Evolutionary conservation across 1,284 basidiomycete species (phyloP).

Genomic region (Ceratobasidium papillatum): DNA sequence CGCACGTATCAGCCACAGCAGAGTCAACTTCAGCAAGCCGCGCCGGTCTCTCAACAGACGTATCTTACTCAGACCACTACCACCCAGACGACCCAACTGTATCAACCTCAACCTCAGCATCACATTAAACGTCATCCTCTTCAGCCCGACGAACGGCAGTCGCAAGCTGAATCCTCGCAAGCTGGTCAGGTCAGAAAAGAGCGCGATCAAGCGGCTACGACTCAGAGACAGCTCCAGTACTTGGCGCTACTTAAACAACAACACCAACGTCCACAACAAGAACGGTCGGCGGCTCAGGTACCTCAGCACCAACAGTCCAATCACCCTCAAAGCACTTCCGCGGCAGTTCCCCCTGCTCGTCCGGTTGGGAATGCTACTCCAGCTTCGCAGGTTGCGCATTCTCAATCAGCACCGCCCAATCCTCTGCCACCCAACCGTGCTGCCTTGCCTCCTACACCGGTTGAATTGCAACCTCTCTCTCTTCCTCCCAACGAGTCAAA

Average conservation of each 20-base stretch:
- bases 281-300: background rate
- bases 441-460: no score
- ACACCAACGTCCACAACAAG: slow-evolving; percentile 3
- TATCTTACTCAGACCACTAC: background rate
- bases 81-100: background rate
- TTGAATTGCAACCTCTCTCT: background rate
- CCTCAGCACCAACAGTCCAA: background rate
- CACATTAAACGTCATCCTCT: background rate
- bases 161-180: background rate
- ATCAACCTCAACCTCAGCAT: slow-evolving; percentile 5
- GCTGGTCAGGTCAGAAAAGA: background rate
- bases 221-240: slow-evolving; percentile 23
- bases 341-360: background rate
- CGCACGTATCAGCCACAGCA: background rate
- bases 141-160: background rate
- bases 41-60: background rate
- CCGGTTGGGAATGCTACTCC: background rate
- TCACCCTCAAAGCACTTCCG: background rate
- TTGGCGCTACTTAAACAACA: background rate
- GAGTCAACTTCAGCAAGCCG: background rate
- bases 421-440: background rate
- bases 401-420: background rate
- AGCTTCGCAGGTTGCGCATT: background rate
- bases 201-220: slow-evolving; percentile 2
- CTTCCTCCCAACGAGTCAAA: slow-evolving; percentile 2